Evolutionary conservation across 2,329 filamentous ascomycete genomes (phyloP).

Genomic region (Teratosphaeria epicoccoides): DNA sequence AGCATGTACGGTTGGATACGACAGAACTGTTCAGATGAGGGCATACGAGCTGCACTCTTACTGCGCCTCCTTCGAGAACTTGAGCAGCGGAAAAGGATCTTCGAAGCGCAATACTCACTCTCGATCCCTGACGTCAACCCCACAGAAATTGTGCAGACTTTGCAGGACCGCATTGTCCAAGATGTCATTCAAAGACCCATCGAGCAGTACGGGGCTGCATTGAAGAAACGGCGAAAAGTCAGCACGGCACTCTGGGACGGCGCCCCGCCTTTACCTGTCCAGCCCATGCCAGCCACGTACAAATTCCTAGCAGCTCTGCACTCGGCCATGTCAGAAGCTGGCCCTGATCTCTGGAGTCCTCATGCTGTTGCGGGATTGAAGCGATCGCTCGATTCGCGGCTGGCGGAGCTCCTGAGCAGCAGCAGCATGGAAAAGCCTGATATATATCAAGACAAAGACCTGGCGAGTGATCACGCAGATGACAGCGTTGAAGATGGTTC

Average conservation of each 20-base stretch:
- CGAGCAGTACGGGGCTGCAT: constrained; percentile 31
- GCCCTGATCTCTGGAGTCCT: constrained; percentile 72
- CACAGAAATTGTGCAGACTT: background rate
- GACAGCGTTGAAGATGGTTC: background rate
- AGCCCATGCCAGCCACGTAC: constrained; percentile 67
- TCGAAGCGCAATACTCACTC: constrained; percentile 2
- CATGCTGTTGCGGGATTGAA: constrained; percentile 56
- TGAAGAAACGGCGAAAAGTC: constrained; percentile 22
- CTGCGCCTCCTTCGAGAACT: constrained; percentile 66
- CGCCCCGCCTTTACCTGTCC: constrained; percentile 59
- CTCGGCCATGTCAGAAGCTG: constrained; percentile 56
- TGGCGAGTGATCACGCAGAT: constrained; percentile 10
- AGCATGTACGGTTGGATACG: constrained; percentile 6
- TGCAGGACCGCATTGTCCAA: background rate
- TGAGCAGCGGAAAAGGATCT: constrained; percentile 49
- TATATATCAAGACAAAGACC: background rate
- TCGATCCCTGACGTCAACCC: background rate
- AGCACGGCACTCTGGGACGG: constrained; percentile 62
- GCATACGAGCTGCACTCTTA: constrained; percentile 41
- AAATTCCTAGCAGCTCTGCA: constrained; percentile 57
- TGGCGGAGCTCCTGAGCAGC: constrained; percentile 39
- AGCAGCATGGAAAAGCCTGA: background rate
- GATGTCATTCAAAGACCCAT: background rate
- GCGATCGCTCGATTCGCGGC: constrained; percentile 38
- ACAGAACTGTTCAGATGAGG: background rate